Evolutionary conservation across 345 rosid species (phyloP).

Genomic region (Rhodamnia rubescens): DNA sequence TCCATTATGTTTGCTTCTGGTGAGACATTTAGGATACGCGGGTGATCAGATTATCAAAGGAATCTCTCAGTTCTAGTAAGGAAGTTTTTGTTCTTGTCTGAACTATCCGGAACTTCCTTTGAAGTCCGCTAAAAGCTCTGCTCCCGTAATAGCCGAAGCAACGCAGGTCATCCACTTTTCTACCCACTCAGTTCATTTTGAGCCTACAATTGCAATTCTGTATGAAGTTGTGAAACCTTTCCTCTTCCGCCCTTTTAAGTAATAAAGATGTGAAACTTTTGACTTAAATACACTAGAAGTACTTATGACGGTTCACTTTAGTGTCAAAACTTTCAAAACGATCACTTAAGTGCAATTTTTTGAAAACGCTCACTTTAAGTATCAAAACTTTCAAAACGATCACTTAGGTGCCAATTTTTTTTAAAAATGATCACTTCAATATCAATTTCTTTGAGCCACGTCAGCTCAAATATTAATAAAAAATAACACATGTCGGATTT

Average conservation of each 20-base stretch:
- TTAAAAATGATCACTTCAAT: too few relatives aligned
- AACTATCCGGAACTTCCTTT: not conserved
- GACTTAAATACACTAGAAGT: too few relatives aligned
- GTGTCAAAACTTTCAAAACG: too few relatives aligned
- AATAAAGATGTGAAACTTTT: too few relatives aligned
- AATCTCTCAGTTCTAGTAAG: not conserved
- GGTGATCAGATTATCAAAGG: not conserved
- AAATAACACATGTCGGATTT: too few relatives aligned
- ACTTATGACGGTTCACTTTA: too few relatives aligned
- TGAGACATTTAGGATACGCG: not conserved
- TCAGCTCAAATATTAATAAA: too few relatives aligned
- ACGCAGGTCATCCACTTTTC: not conserved
- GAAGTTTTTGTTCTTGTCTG: not conserved
- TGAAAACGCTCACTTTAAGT: too few relatives aligned
- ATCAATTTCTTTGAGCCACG: too few relatives aligned
- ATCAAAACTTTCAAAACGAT: too few relatives aligned
- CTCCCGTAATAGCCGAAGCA: not conserved
- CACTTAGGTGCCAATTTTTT: too few relatives aligned
- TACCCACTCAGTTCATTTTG: not conserved
- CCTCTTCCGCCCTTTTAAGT: not conserved
- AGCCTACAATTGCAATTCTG: not conserved
- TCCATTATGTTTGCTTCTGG: not conserved
- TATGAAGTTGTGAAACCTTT: not conserved
- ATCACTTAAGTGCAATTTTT: too few relatives aligned
- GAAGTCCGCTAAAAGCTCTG: not conserved